Evolutionary conservation across 768 basidiomycete species (phyloP).

Genomic region (Leccinum incarnatum): DNA sequence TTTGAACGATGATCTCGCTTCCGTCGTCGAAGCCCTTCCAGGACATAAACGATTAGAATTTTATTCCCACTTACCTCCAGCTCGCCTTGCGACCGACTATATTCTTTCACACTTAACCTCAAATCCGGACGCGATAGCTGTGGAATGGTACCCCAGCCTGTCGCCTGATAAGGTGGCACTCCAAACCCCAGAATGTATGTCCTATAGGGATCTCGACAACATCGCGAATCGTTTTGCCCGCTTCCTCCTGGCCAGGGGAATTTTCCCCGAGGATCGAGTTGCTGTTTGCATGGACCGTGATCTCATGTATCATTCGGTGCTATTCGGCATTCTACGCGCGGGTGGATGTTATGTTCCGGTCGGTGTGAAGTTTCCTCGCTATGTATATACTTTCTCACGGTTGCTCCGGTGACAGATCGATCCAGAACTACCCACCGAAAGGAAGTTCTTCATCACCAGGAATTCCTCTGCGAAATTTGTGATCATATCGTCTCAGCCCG

Average conservation of each 20-base stretch:
- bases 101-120: conserved; percentile 19
- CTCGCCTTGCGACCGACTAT: conserved; percentile 24
- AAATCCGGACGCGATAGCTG: conserved; percentile 16
- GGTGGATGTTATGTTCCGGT: conserved; percentile 55
- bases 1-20: conserved; percentile 16
- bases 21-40: conserved; percentile 15
- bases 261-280: conserved; percentile 40
- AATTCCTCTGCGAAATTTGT: conserved; percentile 44
- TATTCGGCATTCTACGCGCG: conserved; percentile 45
- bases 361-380: conserved; percentile 11
- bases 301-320: conserved; percentile 39
- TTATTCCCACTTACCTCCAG: conserved; percentile 20
- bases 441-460: conserved; percentile 43
- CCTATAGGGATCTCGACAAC: conserved; percentile 36
- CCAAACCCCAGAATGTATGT: conserved; percentile 10
- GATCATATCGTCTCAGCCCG: conserved; percentile 30
- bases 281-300: conserved; percentile 46
- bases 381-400: not conserved
- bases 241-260: conserved; percentile 38
- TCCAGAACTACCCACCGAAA: conserved; percentile 45
- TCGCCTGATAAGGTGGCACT: not conserved
- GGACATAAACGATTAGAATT: conserved; percentile 2
- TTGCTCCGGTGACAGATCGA: conserved; percentile 40
- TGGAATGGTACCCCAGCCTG: conserved; percentile 23
- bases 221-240: conserved; percentile 41